Evolutionary conservation across 805 yeast species (phyloP), one percentile per base, ranked within the genome.

Genomic region (Monosporozyma siamensis): DNA sequence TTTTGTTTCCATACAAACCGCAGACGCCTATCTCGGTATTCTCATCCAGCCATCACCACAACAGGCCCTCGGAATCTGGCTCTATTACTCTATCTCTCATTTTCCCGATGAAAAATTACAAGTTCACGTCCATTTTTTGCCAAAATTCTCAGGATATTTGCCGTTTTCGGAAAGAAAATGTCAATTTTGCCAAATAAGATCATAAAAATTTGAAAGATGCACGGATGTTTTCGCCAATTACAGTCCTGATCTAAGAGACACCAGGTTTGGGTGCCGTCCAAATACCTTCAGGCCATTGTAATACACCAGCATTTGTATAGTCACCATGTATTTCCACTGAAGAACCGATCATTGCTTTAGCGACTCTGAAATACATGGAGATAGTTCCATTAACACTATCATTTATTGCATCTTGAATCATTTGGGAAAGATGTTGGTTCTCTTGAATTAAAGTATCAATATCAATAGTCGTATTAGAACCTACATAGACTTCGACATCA

Each of bases 401-500:
- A 1, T 56, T 50, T 22, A 68, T 39, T 0, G 74, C 60, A 2
- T 61, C 50, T 4, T 62, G 47, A 1, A 71, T 50, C 47, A 65
- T 51, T 1, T 53, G 37, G 2, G 55, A 46, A 24, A 68, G 54
- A 2, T 53, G 50, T 6, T 53, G 40, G 42, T 71, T 59, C 9
- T 55, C 48, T 1, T 50, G 43, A 1, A 68, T 50, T 41, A 77
- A 42, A 1, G 53, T 48, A 5, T 58, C 59, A 10, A 78, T 40
- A 44, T 74, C 68, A 18, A 83, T 59, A 1, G 70, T 57, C 3
- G 67, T 60, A 5, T 69, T 64, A 3, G 59, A 56, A 0, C 87
- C 95, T 5, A 78, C 74, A 54, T 73, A 84, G 18, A 79, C 65
- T 59, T 88, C 95, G 15, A 88, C 65, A 55, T 88, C 97, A 53